phyloP scores from a whole-genome alignment of 1,284 basidiomycete species.

The Ustilago xerochloae region DNA sequence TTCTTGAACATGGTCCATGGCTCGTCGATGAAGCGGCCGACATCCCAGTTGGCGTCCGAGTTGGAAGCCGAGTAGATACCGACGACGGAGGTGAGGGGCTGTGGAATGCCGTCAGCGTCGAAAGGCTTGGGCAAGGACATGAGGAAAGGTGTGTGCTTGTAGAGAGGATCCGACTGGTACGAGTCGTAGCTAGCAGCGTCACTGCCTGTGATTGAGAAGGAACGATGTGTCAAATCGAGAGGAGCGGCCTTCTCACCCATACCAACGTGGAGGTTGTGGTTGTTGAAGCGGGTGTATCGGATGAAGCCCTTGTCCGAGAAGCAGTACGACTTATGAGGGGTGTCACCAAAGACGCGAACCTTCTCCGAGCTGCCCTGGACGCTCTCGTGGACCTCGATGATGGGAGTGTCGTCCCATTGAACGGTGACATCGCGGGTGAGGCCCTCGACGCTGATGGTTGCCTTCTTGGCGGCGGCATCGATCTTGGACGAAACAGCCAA shows the following conservation, averaged over 20 bases:
- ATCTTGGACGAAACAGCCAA: slow-evolving; percentile 60
- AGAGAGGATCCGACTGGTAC: slow-evolving; percentile 69
- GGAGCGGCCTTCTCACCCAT: slow-evolving; percentile 70
- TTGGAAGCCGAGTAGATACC: slow-evolving; percentile 70
- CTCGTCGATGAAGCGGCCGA: slow-evolving; percentile 69
- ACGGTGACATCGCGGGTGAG: slow-evolving; percentile 38
- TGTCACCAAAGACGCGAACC: slow-evolving; percentile 65
- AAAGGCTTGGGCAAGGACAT: slow-evolving; percentile 64
- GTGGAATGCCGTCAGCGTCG: slow-evolving; percentile 39
- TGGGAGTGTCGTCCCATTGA: slow-evolving; percentile 56
- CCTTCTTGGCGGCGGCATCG: slow-evolving; percentile 32
- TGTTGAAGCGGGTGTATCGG: slow-evolving; percentile 49
- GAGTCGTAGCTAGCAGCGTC: slow-evolving; percentile 70
- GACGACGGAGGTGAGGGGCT: slow-evolving; percentile 61
- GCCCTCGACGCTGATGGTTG: slow-evolving; percentile 46
- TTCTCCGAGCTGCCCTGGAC: slow-evolving; percentile 39
- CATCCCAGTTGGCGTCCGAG: slow-evolving; percentile 69
- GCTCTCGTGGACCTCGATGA: slow-evolving; percentile 60
- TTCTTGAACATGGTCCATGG: slow-evolving; percentile 70
- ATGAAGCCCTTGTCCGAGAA: slow-evolving; percentile 68
- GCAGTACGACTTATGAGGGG: slow-evolving; percentile 68
- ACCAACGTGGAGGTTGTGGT: slow-evolving; percentile 67
- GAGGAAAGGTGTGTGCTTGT: slow-evolving; percentile 71
- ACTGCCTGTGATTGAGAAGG: slow-evolving; percentile 66
- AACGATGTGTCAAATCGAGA: slow-evolving; percentile 67